Base-by-base conservation (phyloP, 148 eudicot genomes). In the Chenopodium formosanum region DNA sequence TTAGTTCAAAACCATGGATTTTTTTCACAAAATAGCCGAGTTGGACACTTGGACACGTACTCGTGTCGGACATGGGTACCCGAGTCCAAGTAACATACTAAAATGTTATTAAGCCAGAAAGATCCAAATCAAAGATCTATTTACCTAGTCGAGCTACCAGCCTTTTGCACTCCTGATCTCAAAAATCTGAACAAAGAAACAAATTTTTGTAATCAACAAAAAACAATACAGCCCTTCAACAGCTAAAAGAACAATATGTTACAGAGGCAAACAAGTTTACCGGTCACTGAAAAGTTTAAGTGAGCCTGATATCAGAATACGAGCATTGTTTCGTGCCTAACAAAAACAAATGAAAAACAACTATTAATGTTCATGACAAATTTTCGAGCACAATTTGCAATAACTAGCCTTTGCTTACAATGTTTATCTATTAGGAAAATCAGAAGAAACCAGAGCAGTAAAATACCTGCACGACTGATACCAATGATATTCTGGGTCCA, bases 261-360 rank as follows among this genome's bases (percentile, higher is more conserved):
- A 6, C 23, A 37, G 11, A 50, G 34, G 25, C 25, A 65, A 17
- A 73, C 62, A 47, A 37, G 73, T 91, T 75, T 84, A 91, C 98
- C 91, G 79, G 81, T 92, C 89, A 82, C 97, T 91, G 86, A 94
- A 94, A 89, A 94, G 82, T 75, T 87, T 89, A 74, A 94, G 80
- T 46, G 98, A 94, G 76, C 98, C 98, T 52, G 98, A 86, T 50
- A 94, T 90, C 70, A 94, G 56, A 46, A 89, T 78, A 31, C 98
- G 86, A 70, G 98, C 98, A 88, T 92, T 91, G 80, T 94, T 94
- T 88, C 98, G 89, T 27, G 98, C 98, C 98, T 94, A 90, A 52
- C 67, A 10, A 48, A 65, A 29, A 73, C 56, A 29, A 23, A 34
- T 7, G 34, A 34, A 37, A 66, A 50, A 66, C 62, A 46, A 1